These are phyloP conservation scores for Cochlearia excelsa DNA, from an alignment of 345 rosid genomes.

Conservation along the genomic window DNA sequence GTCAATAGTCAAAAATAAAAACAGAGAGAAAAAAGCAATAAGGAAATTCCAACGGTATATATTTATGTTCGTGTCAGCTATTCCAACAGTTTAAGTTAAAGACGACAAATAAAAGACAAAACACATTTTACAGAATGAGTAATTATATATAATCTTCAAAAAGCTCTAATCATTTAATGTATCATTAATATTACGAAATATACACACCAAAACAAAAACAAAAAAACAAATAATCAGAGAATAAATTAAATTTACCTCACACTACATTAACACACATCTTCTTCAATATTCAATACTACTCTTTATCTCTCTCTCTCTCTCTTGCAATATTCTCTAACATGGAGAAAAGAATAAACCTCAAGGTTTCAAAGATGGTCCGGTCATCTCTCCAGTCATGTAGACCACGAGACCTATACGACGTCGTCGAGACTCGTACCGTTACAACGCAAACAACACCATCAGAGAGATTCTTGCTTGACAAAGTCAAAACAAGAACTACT, in stretches of 20 bases:
- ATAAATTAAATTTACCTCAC: too few species aligned
- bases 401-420: too few species aligned
- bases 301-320: too few species aligned
- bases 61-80: conserved; percentile 31
- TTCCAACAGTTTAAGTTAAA: conserved; percentile 29
- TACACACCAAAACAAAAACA: conserved; percentile 4
- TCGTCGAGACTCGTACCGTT: conserved; percentile 34
- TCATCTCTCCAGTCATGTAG: too few species aligned
- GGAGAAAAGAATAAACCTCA: too few species aligned
- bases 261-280: too few species aligned
- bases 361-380: too few species aligned
- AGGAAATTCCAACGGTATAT: conserved; percentile 34
- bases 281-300: too few species aligned
- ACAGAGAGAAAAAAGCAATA: conserved; percentile 30
- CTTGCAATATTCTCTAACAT: too few species aligned
- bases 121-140: conserved; percentile 20
- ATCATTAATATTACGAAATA: conserved; percentile 31
- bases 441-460: conserved; percentile 22
- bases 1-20: conserved; percentile 12
- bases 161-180: conserved; percentile 36
- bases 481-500: conserved; percentile 15
- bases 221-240: too few species aligned
- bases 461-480: conserved; percentile 22
- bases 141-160: conserved; percentile 23
- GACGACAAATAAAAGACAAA: conserved; percentile 38